A percentile compares a stretch with the other conserved stretches of the same genome.
phyloP scores from a whole-genome alignment of 2,329 filamentous ascomycete species.

The Thielaviopsis euricoi region DNA sequence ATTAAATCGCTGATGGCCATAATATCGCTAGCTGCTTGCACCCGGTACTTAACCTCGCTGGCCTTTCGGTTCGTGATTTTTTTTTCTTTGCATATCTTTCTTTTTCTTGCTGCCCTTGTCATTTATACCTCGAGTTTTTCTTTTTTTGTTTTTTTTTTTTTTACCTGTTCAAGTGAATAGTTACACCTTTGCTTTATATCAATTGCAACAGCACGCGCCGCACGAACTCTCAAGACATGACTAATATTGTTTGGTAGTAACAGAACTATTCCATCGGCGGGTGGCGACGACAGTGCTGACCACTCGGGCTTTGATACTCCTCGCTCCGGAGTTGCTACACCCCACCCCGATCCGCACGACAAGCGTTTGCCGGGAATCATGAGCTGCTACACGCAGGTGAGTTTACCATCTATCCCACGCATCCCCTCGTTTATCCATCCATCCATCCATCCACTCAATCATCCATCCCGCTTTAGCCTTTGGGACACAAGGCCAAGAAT shows the following conservation, averaged over 20 bases:
- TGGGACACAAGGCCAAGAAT: too few relatives aligned
- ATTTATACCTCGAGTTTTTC: slow-evolving; percentile 10
- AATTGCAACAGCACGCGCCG: too few relatives aligned
- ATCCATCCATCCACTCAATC: too few relatives aligned
- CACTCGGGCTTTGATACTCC: slow-evolving; percentile 74
- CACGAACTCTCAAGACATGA: too few relatives aligned
- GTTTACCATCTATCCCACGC: slow-evolving; percentile 53
- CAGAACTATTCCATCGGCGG: slow-evolving; percentile 34
- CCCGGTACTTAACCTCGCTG: not conserved
- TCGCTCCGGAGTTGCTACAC: slow-evolving; percentile 80
- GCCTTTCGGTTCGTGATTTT: slow-evolving; percentile 7
- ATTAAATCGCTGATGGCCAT: not conserved
- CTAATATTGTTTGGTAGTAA: slow-evolving; percentile 13
- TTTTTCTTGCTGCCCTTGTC: not conserved
- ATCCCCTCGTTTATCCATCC: not conserved
- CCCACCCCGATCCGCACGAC: slow-evolving; percentile 82
- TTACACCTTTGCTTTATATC: too few relatives aligned
- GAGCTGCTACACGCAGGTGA: slow-evolving; percentile 99
- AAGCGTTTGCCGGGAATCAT: slow-evolving; percentile 91
- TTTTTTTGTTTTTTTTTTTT: slow-evolving; percentile 34
- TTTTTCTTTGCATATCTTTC: slow-evolving; percentile 15
- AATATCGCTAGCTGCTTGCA: slow-evolving; percentile 1
- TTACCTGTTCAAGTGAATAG: slow-evolving; percentile 12
- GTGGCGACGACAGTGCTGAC: slow-evolving; percentile 56
- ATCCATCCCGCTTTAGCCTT: too few relatives aligned